phyloP scores from a whole-genome alignment of 2,329 filamentous ascomycete genomes.

The Penicillium sp. region DNA sequence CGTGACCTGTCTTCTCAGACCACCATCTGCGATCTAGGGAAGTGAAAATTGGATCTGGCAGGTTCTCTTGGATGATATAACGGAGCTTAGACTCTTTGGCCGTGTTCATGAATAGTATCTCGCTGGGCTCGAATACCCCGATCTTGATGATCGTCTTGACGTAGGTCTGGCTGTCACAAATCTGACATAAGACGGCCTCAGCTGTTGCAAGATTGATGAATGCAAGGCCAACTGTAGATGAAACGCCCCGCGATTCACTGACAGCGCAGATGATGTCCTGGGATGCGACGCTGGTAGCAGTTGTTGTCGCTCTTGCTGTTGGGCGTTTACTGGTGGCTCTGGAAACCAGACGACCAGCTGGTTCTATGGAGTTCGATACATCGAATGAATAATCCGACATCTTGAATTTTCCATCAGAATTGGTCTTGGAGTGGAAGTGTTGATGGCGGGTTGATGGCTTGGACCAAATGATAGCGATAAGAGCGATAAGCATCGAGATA shows the following conservation, averaged over 20 bases:
- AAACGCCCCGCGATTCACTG: slow-evolving; percentile 82
- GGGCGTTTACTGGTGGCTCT: slow-evolving; percentile 48
- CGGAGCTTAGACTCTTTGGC: slow-evolving; percentile 75
- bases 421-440: neutral
- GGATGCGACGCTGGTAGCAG: slow-evolving; percentile 56
- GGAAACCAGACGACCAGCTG: slow-evolving; percentile 24
- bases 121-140: slow-evolving; percentile 74
- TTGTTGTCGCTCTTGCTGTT: slow-evolving; percentile 55
- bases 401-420: neutral
- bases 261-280: slow-evolving; percentile 86
- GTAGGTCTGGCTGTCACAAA: slow-evolving; percentile 91
- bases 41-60: slow-evolving; percentile 63
- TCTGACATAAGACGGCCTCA: slow-evolving; percentile 83
- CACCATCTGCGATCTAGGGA: slow-evolving; percentile 76
- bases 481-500: slow-evolving; percentile 16
- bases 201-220: slow-evolving; percentile 85
- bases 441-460: neutral
- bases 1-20: slow-evolving; percentile 75
- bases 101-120: slow-evolving; percentile 75
- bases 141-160: slow-evolving; percentile 86
- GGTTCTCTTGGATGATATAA: slow-evolving; percentile 71
- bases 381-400: slow-evolving; percentile 16
- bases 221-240: slow-evolving; percentile 79
- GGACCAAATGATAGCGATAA: slow-evolving; percentile 19
- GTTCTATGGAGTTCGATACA: slow-evolving; percentile 12